Conservation (phyloP, 1,284 basidiomycete genomes). For the Xerocomus amazonicus region DNA sequence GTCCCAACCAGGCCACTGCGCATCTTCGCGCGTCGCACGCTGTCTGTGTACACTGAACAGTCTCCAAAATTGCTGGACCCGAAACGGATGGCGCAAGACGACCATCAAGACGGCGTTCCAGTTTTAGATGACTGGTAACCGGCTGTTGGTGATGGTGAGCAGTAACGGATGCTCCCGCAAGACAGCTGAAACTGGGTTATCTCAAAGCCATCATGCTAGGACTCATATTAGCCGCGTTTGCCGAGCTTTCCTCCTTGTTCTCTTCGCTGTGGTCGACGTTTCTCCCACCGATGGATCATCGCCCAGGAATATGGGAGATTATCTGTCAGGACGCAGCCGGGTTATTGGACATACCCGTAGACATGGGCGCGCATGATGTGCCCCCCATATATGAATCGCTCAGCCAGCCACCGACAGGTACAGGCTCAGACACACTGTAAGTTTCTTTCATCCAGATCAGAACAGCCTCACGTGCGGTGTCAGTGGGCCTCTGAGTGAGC, state of each 20-base stretch:
- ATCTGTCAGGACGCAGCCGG: slow-evolving; percentile 19
- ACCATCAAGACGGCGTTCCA: slow-evolving; percentile 20
- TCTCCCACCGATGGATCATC: background rate
- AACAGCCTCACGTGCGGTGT: background rate
- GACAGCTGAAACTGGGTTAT: background rate
- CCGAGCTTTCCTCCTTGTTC: background rate
- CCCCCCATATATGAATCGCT: slow-evolving; percentile 25
- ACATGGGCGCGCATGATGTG: slow-evolving; percentile 5
- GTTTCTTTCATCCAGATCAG: background rate
- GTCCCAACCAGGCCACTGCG: slow-evolving; percentile 67
- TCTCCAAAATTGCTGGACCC: slow-evolving; percentile 15
- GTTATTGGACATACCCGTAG: background rate
- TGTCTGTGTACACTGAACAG: slow-evolving; percentile 7
- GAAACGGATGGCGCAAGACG: slow-evolving; percentile 18
- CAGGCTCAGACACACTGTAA: slow-evolving; percentile 5
- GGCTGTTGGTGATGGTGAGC: too few species aligned
- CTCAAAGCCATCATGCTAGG: background rate
- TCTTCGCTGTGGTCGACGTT: background rate
- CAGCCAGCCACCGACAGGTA: background rate
- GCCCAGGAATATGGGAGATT: slow-evolving; percentile 23
- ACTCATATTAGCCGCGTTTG: background rate
- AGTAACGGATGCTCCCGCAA: background rate
- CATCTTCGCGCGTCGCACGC: slow-evolving; percentile 24
- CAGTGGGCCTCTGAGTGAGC: slow-evolving; percentile 3
- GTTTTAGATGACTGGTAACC: background rate